Percentiles rank a stretch among this genome's conserved stretches.
phyloP scores from a whole-genome alignment of 352 stramenopile species.

The Phytophthora brassicae region DNA sequence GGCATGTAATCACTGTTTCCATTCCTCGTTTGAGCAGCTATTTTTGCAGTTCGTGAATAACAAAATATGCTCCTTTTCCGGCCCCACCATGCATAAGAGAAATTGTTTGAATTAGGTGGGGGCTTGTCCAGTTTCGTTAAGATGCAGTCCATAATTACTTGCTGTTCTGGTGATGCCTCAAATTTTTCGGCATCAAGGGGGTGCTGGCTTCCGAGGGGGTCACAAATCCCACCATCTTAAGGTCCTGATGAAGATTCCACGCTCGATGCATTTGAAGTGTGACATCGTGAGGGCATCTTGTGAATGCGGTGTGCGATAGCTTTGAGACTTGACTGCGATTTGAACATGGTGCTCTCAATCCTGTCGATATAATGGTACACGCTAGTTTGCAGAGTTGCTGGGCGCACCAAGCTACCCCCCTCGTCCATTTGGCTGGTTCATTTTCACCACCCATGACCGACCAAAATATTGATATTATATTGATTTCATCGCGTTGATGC shows the following conservation, averaged over 20 bases:
- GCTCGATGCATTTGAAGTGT: no score
- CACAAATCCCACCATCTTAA: no score
- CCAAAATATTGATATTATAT: not conserved
- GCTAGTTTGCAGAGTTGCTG: not conserved
- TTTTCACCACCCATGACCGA: not conserved
- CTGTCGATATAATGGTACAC: not conserved
- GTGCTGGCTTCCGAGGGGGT: not conserved
- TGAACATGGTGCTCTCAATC: no score
- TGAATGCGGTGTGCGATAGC: no score
- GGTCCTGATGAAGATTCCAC: no score
- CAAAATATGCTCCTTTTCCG: conserved; percentile 1
- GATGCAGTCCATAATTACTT: not conserved
- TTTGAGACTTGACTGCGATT: no score
- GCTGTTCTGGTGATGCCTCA: not conserved
- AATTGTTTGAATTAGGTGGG: not conserved
- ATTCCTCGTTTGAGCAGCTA: not conserved
- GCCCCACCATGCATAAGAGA: conserved; percentile 3
- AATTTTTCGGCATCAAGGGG: not conserved
- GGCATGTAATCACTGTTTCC: conserved; percentile 4
- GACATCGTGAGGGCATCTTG: no score
- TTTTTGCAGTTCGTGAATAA: not conserved
- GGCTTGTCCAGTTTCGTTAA: not conserved
- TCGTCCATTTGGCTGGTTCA: not conserved
- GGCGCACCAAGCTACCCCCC: not conserved
- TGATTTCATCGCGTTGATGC: not conserved